Evolutionary conservation across 2,329 filamentous ascomycete genomes (phyloP).

Genomic region (Epichloe sp.): DNA sequence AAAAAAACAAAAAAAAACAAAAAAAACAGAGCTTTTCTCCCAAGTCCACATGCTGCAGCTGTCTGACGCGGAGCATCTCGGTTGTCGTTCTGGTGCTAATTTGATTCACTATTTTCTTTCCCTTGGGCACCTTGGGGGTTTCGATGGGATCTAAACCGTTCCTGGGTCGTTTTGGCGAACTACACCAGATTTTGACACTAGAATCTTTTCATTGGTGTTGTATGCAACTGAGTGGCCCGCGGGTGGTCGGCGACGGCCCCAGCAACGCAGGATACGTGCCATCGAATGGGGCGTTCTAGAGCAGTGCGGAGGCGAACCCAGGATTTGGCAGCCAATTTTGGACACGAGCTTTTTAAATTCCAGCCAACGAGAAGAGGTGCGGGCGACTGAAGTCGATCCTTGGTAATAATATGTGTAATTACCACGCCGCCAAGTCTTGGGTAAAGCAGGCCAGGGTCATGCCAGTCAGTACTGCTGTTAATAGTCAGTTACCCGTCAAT

Average conservation of each 20-base stretch:
- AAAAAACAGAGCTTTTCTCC: no score
- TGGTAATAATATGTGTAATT: no score
- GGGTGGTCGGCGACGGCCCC: no score
- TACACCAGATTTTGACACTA: not conserved
- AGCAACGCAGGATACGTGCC: not conserved
- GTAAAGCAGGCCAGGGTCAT: not conserved
- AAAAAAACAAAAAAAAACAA: no score
- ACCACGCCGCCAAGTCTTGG: not conserved
- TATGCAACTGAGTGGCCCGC: not conserved
- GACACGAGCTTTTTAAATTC: slow-evolving; percentile 18
- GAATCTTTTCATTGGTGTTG: not conserved
- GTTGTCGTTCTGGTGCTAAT: no score
- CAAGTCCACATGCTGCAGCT: no score
- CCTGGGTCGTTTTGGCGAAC: not conserved
- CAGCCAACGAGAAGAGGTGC: slow-evolving; percentile 1
- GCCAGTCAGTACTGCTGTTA: no score
- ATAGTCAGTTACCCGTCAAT: no score
- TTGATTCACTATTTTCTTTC: no score
- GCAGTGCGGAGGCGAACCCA: not conserved
- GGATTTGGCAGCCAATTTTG: slow-evolving; percentile 15
- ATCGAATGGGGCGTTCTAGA: not conserved
- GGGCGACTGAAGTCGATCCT: slow-evolving; percentile 14
- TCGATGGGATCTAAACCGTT: not conserved
- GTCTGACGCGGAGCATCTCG: no score
- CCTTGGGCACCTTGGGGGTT: not conserved